phyloP scores from a whole-genome alignment of 306 rosid genomes.

The Casuarina glauca region DNA sequence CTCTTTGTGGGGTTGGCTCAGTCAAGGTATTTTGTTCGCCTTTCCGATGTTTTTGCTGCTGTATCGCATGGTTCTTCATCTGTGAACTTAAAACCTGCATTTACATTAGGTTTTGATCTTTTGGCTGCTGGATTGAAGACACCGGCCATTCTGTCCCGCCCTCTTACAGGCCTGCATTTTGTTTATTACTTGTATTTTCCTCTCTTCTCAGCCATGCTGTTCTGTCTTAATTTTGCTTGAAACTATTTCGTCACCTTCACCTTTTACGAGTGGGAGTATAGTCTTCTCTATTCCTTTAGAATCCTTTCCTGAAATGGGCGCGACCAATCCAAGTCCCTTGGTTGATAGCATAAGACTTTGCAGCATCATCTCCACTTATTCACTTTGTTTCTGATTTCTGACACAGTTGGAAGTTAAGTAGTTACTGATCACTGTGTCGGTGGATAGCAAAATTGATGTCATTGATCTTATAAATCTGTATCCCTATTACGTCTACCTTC shows the following conservation, averaged over 20 bases:
- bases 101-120: not conserved
- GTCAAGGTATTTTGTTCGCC: not conserved
- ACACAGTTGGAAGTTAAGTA: not conserved
- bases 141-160: not conserved
- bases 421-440: not conserved
- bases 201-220: not conserved
- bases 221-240: not conserved
- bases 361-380: not conserved
- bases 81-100: not conserved
- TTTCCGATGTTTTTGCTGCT: not conserved
- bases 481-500: not conserved
- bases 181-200: not conserved
- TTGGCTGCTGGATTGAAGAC: not conserved
- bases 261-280: not conserved
- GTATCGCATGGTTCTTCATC: not conserved
- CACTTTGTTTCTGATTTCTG: conserved; percentile 2
- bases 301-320: not conserved
- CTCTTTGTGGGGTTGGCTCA: not conserved
- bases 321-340: not conserved
- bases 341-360: too few species aligned
- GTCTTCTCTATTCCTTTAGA: not conserved
- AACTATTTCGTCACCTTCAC: not conserved
- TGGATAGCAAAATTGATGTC: not conserved
- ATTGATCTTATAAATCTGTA: not conserved
- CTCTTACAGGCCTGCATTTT: not conserved